These are phyloP conservation scores for Angophora floribunda DNA, from an alignment of 345 rosid genomes.

Conservation along the genomic window DNA sequence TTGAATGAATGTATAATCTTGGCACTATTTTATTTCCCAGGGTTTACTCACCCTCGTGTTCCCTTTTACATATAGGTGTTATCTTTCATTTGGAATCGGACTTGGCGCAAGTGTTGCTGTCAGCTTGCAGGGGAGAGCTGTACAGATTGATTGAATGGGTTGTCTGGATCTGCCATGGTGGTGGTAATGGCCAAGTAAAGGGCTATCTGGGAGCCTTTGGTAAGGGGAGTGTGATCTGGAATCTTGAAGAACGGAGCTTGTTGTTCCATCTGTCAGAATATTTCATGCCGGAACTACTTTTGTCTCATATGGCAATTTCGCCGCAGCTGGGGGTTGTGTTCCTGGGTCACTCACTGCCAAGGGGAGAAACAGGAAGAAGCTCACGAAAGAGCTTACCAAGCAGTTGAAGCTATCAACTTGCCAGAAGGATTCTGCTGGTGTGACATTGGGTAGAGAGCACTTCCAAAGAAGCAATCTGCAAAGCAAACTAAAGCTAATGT, in stretches of 20 bases:
- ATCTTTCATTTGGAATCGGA: constrained; percentile 81
- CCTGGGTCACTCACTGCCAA: constrained; percentile 66
- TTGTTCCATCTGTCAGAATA: constrained; percentile 52
- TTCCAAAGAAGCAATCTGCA: constrained; percentile 28
- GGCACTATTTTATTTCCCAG: neutral
- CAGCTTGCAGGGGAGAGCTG: constrained; percentile 72
- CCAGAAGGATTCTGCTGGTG: constrained; percentile 65
- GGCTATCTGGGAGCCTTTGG: constrained; percentile 67
- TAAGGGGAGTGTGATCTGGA: constrained; percentile 52
- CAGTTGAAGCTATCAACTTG: constrained; percentile 66
- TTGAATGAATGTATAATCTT: neutral
- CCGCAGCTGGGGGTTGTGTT: constrained; percentile 68
- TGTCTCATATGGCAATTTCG: constrained; percentile 43
- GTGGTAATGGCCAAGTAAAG: constrained; percentile 90
- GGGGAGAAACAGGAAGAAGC: constrained; percentile 68
- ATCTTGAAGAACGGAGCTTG: constrained; percentile 64
- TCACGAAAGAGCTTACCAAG: constrained; percentile 45
- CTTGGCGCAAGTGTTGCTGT: constrained; percentile 58
- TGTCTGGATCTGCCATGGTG: constrained; percentile 75
- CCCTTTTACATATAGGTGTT: constrained; percentile 29
- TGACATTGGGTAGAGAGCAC: constrained; percentile 90
- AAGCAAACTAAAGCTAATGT: neutral
- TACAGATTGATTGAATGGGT: constrained; percentile 51
- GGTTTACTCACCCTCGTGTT: neutral
- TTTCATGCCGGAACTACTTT: constrained; percentile 71